These are phyloP conservation scores for Rosa lucieae DNA, from an alignment of 306 rosid species.

Conservation along the genomic window DNA sequence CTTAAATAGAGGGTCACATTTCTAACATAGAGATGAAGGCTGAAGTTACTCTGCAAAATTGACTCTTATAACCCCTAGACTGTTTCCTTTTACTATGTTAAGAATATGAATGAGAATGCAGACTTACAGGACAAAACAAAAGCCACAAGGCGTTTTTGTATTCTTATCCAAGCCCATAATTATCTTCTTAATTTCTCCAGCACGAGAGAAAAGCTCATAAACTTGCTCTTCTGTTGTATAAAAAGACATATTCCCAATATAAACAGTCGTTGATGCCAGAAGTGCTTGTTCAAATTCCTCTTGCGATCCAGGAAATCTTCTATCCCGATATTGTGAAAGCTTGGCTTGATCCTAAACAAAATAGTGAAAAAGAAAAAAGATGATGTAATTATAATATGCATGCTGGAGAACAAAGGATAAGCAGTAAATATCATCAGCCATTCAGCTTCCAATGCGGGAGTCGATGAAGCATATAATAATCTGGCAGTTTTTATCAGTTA, in stretches of 20 bases:
- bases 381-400: not conserved
- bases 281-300: slow-evolving; percentile 87
- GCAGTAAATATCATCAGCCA: not conserved
- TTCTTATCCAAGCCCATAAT: slow-evolving; percentile 99
- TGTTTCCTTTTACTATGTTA: not conserved
- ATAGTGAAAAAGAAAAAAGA: not conserved
- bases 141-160: slow-evolving; percentile 90
- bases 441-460: not conserved
- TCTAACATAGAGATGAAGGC: not conserved
- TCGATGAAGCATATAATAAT: not conserved
- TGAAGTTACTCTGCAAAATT: not conserved
- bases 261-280: slow-evolving; percentile 59
- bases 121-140: slow-evolving; percentile 82
- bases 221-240: slow-evolving; percentile 97
- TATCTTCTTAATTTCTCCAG: slow-evolving; percentile 93
- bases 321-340: slow-evolving; percentile 85
- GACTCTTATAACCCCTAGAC: not conserved
- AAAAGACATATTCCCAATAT: slow-evolving; percentile 91
- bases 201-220: slow-evolving; percentile 84
- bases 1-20: not conserved
- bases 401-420: not conserved
- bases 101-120: slow-evolving; percentile 8
- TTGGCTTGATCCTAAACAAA: slow-evolving; percentile 61
- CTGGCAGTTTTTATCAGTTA: not conserved
- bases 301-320: slow-evolving; percentile 79